Base-by-base conservation (phyloP, 1,139 yeast species). In the Zygosaccharomyces pseudobailii region DNA sequence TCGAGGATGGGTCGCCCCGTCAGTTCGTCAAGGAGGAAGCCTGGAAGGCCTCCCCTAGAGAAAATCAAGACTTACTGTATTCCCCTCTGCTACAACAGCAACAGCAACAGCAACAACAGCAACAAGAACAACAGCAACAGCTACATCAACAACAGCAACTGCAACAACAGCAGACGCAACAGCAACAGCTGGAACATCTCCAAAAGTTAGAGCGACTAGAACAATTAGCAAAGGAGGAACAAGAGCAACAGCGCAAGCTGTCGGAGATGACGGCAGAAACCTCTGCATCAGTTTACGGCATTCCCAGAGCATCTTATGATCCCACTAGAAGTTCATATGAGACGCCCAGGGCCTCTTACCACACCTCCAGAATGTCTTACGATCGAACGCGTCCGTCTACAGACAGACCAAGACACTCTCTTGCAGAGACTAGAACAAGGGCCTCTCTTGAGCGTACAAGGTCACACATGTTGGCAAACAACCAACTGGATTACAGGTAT, bases 391-490 rank as follows among this genome's bases (percentile, higher is more conserved):
- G 33, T 28, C 9, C 25, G 6, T 38, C 41, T 27, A 17, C 28
- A 34, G 41, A 38, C 31, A 38, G 24, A 27, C 41, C 41, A 20
- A 38, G 41, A 23, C 41, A 32, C 19, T 37, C 42, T n/a, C 20
- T 19, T 9, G 37, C 25, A 22, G 37, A 22, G 20, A 23, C 17
- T 23, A 34, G 30, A 27, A 31, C 38, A 23, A 37, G 70, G 55
- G 58, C 68, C 0, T 69, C 72, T 2, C 50, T 69, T 37, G 72
- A 69, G 36, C 56, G 62, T 46, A 68, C 72, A 5, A 64, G 73
- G 50, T 47, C 53, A 5, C 56, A 61, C 5, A 69, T 69, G 72
- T 43, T 65, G 42, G 61, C 66, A 32, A 62, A 64, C 7, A 59
- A 65, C 40, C 67, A 69, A 48, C 54, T 69, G 20, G 70, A 67